Evolutionary conservation across 805 yeast genomes (phyloP).

Genomic region (Suhomyces emberorum): DNA sequence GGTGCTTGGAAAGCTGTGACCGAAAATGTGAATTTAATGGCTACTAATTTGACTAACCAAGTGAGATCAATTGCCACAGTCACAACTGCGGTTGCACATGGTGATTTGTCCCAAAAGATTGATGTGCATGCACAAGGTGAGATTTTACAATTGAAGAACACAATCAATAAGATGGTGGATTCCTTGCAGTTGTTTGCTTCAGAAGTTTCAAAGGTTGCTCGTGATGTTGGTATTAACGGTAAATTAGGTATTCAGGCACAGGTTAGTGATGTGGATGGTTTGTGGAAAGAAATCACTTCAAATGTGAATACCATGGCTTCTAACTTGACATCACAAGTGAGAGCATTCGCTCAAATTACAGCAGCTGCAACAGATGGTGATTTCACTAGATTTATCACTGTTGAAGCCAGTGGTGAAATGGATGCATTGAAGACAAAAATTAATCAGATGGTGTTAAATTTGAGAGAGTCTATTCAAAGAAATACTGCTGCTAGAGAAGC

Average conservation of each 20-base stretch:
- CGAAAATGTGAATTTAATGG: slow-evolving; percentile 46
- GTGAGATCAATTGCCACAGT: slow-evolving; percentile 88
- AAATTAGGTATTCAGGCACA: slow-evolving; percentile 90
- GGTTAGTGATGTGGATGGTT: slow-evolving; percentile 84
- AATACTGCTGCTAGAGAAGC: slow-evolving; percentile 94
- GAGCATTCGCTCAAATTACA: slow-evolving; percentile 90
- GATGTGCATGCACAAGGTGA: slow-evolving; percentile 91
- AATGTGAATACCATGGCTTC: slow-evolving; percentile 93
- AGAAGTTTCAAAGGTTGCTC: slow-evolving; percentile 86
- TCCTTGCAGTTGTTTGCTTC: slow-evolving; percentile 82
- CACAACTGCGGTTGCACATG: slow-evolving; percentile 89
- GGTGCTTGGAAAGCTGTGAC: slow-evolving; percentile 52
- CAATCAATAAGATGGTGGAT: slow-evolving; percentile 92
- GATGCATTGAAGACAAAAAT: slow-evolving; percentile 61
- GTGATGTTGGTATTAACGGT: slow-evolving; percentile 92
- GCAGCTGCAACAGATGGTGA: slow-evolving; percentile 95
- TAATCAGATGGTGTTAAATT: slow-evolving; percentile 62
- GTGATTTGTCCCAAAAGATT: slow-evolving; percentile 81
- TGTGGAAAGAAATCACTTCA: slow-evolving; percentile 89
- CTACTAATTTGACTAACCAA: slow-evolving; percentile 59
- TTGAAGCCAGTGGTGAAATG: slow-evolving; percentile 92
- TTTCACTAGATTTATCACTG: slow-evolving; percentile 84
- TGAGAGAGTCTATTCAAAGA: slow-evolving; percentile 85
- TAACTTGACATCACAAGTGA: slow-evolving; percentile 86
- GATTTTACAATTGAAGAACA: slow-evolving; percentile 76